Evolutionary conservation across 305 asterid genomes (phyloP), one percentile per base, ranked within the genome.

Genomic region (Ruellia speciosa): DNA sequence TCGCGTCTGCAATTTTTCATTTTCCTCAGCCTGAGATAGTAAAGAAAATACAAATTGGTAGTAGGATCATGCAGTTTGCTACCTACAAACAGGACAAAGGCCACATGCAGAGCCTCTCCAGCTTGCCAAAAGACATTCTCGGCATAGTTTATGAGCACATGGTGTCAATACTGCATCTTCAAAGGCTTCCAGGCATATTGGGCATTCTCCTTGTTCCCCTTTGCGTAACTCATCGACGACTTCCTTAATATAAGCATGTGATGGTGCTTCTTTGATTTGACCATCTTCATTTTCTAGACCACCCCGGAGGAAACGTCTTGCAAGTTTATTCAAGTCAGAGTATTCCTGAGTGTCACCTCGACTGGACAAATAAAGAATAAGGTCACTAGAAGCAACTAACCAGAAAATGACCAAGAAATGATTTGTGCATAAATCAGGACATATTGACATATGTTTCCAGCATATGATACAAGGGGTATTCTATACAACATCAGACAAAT

Each of bases 1-100:
- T 24, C 4, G 31, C 4, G 3, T 24, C 31, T 24, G 31, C 31
- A 24, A 4, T 1, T 1, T 24, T 2, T 24, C 31, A 24, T 24
- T 24, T 24, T 24, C 31, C 31, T 51, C 60, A 54, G 47, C 33
- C 54, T 51, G 45, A 62, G 50, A 63, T 62, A 28, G 52, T 33
- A 43, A 9, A 65, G 33, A 43, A 59, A 61, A 41, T 31, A 53
- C 18, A 59, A 24, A 39, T 63, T 24, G 16, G 24, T 54, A 54
- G 24, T 54, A 54, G 48, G 46, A 58, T 66, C 19, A 65, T 31
- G 62, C 19, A 67, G 59, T 31, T 45, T 58, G 61, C 63, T 90
- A 90, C 97, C 98, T 84, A 82, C 99, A 92, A 76, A 92, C 97
- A 65, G 99, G 99, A 73, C 99, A 92, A 78, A 88, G 82, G 53